phyloP scores from a whole-genome alignment of 2,329 filamentous ascomycete species.

The Fusarium nanum region DNA sequence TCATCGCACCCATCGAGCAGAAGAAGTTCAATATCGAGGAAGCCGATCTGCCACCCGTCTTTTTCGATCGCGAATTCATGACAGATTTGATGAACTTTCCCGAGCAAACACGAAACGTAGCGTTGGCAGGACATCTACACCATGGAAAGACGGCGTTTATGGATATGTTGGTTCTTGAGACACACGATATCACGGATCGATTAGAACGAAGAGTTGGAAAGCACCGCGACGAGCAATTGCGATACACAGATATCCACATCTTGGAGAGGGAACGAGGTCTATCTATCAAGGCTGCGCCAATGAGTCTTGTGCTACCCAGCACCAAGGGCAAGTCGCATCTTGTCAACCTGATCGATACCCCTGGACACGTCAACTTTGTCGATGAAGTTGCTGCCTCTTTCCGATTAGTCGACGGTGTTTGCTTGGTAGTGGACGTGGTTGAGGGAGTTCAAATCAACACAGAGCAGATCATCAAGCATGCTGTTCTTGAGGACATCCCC shows the following conservation, averaged over 20 bases:
- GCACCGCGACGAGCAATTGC: constrained; percentile 86
- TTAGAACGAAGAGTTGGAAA: constrained; percentile 84
- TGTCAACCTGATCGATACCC: constrained; percentile 94
- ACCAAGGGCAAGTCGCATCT: constrained; percentile 95
- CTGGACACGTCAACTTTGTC: constrained; percentile 97
- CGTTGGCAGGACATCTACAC: constrained; percentile 91
- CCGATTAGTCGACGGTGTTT: constrained; percentile 89
- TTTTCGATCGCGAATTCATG: constrained; percentile 92
- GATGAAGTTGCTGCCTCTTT: constrained; percentile 93
- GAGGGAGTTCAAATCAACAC: constrained; percentile 99
- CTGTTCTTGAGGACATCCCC: constrained; percentile 88
- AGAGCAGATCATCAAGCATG: constrained; percentile 96
- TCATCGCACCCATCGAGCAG: constrained; percentile 90
- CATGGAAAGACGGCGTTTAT: constrained; percentile 98
- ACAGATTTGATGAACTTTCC: constrained; percentile 96
- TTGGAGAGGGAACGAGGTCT: constrained; percentile 90
- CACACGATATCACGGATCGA: constrained; percentile 84
- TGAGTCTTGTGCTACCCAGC: constrained; percentile 90
- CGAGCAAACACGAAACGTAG: constrained; percentile 92
- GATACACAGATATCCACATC: constrained; percentile 93
- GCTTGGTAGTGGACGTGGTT: constrained; percentile 93
- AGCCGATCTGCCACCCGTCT: constrained; percentile 86
- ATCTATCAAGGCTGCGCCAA: constrained; percentile 92
- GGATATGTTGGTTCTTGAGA: constrained; percentile 98
- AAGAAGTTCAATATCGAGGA: constrained; percentile 98